Conservation (phyloP, 1,284 basidiomycete species). For the Thecaphora thlaspeos region DNA sequence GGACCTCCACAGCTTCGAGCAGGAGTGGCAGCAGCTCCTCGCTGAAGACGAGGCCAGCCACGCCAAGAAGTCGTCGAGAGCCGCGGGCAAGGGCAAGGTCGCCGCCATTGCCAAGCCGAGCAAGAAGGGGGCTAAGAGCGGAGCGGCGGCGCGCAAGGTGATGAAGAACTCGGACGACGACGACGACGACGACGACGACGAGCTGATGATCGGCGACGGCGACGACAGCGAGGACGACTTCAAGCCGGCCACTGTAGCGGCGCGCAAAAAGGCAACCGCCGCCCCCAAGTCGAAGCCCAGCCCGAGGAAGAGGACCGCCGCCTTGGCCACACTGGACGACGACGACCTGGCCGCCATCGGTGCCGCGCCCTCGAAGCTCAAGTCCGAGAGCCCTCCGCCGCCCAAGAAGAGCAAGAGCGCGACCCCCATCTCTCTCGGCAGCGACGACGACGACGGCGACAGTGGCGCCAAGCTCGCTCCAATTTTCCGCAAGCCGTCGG, state of each 20-base stretch:
- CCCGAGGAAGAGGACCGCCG: slow-evolving; percentile 19
- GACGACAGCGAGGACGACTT: slow-evolving; percentile 47
- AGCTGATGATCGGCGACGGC: slow-evolving; percentile 8
- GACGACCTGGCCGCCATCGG: slow-evolving; percentile 22
- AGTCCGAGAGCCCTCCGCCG: slow-evolving; percentile 23
- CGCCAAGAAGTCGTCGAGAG: slow-evolving; percentile 62
- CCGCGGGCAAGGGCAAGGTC: slow-evolving; percentile 63
- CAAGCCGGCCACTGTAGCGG: slow-evolving; percentile 17
- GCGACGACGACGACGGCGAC: slow-evolving; percentile 7
- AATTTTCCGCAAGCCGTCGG: slow-evolving; percentile 16
- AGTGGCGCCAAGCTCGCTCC: slow-evolving; percentile 21
- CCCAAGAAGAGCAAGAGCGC: slow-evolving; percentile 16
- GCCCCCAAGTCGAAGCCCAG: slow-evolving; percentile 14
- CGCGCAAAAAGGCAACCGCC: slow-evolving; percentile 23
- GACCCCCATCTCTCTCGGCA: neutral
- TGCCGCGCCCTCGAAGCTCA: slow-evolving; percentile 10
- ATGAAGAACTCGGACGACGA: slow-evolving; percentile 64
- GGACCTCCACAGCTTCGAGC: slow-evolving; percentile 81
- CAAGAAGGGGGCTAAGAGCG: slow-evolving; percentile 65
- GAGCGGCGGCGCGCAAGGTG: slow-evolving; percentile 64
- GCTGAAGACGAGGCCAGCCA: slow-evolving; percentile 61
- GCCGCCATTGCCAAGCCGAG: slow-evolving; percentile 56
- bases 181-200: slow-evolving; percentile 20
- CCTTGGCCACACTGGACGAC: slow-evolving; percentile 27
- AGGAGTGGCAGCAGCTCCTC: slow-evolving; percentile 74